Percentiles rank a stretch among this genome's conserved stretches.
Conservation (phyloP, 371 early-diverging fungal genomes). For the Syncephalastrum sp. region DNA sequence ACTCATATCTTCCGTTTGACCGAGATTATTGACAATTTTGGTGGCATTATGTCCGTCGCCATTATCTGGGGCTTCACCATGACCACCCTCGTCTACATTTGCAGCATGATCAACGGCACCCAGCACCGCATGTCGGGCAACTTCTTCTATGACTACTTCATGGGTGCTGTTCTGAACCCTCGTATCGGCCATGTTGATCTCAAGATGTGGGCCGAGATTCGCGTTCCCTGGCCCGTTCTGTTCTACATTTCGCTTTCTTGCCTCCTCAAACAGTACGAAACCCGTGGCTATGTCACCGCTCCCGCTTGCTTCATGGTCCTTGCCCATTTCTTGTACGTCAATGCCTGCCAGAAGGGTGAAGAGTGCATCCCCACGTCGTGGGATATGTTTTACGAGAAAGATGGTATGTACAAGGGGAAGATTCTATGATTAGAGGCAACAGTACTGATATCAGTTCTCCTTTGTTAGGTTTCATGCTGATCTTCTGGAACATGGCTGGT, state of each 20-base stretch:
- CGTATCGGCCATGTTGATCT: constrained; percentile 74
- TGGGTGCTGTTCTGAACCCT: constrained; percentile 78
- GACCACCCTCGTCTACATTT: constrained; percentile 44
- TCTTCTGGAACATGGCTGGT: constrained; percentile 63
- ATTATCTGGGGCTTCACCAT: constrained; percentile 57
- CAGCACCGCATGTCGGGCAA: constrained; percentile 72
- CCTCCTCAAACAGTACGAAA: constrained; percentile 71
- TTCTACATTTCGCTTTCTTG: constrained; percentile 68
- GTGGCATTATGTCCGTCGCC: constrained; percentile 57
- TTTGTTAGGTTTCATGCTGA: constrained; percentile 55
- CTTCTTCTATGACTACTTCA: constrained; percentile 76
- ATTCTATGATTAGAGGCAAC: background rate
- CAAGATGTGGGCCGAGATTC: constrained; percentile 87
- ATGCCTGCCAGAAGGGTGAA: constrained; percentile 77
- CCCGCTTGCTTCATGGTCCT: constrained; percentile 72
- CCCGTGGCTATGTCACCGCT: constrained; percentile 60
- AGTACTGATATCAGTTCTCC: background rate
- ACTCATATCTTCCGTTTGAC: constrained; percentile 53
- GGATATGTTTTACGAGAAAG: constrained; percentile 65
- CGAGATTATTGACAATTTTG: constrained; percentile 62
- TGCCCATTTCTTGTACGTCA: constrained; percentile 71
- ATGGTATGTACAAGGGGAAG: constrained; percentile 30
- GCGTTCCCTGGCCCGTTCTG: constrained; percentile 71
- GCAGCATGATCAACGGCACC: constrained; percentile 30
- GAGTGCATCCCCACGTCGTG: constrained; percentile 77